Evolutionary conservation across 73 alveolate genomes (phyloP).

Genomic region (Vitrella brassicaformis): DNA sequence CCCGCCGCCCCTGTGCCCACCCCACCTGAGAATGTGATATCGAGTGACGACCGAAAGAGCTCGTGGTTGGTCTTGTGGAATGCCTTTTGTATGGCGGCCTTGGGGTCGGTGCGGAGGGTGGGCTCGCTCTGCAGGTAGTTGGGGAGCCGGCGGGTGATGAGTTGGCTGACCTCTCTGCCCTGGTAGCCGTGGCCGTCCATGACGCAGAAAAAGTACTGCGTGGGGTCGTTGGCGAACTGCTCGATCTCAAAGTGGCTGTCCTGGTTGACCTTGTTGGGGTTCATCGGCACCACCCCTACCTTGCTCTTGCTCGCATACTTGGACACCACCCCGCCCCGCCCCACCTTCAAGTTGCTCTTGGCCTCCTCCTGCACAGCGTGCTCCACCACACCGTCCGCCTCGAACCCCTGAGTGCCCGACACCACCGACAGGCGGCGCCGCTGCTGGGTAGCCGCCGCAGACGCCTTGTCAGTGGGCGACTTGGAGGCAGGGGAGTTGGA

Average conservation of each 20-base stretch:
- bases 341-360: too few species aligned
- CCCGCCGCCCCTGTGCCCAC: too few species aligned
- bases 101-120: neutral
- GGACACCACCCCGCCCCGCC: neutral
- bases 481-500: too few species aligned
- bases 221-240: neutral
- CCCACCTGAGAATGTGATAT: neutral
- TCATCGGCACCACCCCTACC: neutral
- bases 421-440: too few species aligned
- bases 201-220: neutral
- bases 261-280: neutral
- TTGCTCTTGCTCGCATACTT: neutral
- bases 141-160: neutral
- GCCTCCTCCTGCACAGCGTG: too few species aligned
- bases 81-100: neutral
- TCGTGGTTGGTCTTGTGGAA: neutral
- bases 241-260: neutral
- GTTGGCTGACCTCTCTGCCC: neutral
- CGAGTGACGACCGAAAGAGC: neutral
- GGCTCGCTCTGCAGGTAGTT: neutral
- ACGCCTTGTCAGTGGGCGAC: too few species aligned
- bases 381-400: too few species aligned
- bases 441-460: too few species aligned
- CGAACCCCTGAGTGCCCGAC: too few species aligned
- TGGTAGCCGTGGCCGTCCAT: neutral